Evolutionary conservation across 441 rosid genomes (phyloP), one percentile per base, ranked within the genome.

Genomic region (Mallotus repandus): DNA sequence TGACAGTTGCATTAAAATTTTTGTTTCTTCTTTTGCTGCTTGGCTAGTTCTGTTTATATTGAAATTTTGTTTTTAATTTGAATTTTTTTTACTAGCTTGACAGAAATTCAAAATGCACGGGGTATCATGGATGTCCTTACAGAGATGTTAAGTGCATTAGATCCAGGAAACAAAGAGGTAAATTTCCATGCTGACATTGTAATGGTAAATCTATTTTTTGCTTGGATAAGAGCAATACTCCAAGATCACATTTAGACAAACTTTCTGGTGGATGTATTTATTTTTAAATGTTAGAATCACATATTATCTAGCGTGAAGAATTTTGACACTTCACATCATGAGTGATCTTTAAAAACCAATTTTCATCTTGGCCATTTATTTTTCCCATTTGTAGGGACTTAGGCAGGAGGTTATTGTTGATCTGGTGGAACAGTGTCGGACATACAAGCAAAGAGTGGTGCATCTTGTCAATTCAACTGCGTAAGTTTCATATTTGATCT

Each of bases 61-160:
- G 7, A 61, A 29, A 56, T 46, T 41, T 84, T 72, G 62, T 61
- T 62, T 68, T 73, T 81, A 73, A 70, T 70, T 62, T 69, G 71
- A 72, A 80, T 55, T 78, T 74, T 78, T 38, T 68, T 85, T 77
- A 48, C 81, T 73, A 96, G 99, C 84, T 77, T 94, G 94, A 78
- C 98, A 70, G 99, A 96, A 87, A 92, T 94, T 83, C 99, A 96
- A 82, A 96, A 94, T 84, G 99, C 98, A 38, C 93, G 96, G 38
- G 98, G 98, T 77, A 86, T 94, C 66, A 89, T 96, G 98, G 99
- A 96, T 75, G 98, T 96, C 63, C 97, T 96, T 76, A 76, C 95
- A 15, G 99, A 96, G 84, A 94, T 96, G 99, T 88, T 96, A 73
- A 94, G 68, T 88, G 99, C 99, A 72, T 68, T 96, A 79, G 97